Conservation (phyloP, 2,329 filamentous ascomycete species). For the Ramichloridium luteum region DNA sequence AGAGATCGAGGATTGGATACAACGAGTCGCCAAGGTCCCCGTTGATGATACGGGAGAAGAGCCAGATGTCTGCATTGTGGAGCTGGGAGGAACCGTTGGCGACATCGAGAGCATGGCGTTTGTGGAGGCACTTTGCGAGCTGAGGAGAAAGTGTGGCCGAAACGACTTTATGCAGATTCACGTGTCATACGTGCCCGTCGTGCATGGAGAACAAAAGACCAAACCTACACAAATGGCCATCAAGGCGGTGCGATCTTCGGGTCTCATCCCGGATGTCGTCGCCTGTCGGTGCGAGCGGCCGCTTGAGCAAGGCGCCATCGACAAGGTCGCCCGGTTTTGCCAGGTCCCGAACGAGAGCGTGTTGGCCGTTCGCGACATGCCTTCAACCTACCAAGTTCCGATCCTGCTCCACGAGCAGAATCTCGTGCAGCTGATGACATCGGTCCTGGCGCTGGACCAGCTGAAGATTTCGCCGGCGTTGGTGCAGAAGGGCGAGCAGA, state of each 20-base stretch:
- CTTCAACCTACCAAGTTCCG: slow-evolving; percentile 87
- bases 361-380: slow-evolving; percentile 74
- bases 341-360: slow-evolving; percentile 79
- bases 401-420: slow-evolving; percentile 78
- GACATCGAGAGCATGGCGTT: slow-evolving; percentile 84
- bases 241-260: slow-evolving; percentile 68
- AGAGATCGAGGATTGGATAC: slow-evolving; percentile 85
- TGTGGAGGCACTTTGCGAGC: slow-evolving; percentile 71
- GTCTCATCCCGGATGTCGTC: slow-evolving; percentile 55
- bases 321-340: slow-evolving; percentile 83
- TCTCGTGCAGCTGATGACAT: slow-evolving; percentile 54
- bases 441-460: slow-evolving; percentile 51
- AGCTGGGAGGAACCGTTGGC: slow-evolving; percentile 56
- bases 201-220: slow-evolving; percentile 74
- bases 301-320: slow-evolving; percentile 59
- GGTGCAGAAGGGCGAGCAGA: slow-evolving; percentile 50
- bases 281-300: slow-evolving; percentile 79
- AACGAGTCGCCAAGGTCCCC: slow-evolving; percentile 70
- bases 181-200: slow-evolving; percentile 75
- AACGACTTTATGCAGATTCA: slow-evolving; percentile 81
- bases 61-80: slow-evolving; percentile 87
- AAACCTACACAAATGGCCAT: slow-evolving; percentile 94
- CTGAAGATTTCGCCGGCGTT: slow-evolving; percentile 39
- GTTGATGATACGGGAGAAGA: slow-evolving; percentile 72
- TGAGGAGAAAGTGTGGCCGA: slow-evolving; percentile 58